Base-by-base conservation (phyloP, 2,329 filamentous ascomycete genomes). In the Truncatella angustata region DNA sequence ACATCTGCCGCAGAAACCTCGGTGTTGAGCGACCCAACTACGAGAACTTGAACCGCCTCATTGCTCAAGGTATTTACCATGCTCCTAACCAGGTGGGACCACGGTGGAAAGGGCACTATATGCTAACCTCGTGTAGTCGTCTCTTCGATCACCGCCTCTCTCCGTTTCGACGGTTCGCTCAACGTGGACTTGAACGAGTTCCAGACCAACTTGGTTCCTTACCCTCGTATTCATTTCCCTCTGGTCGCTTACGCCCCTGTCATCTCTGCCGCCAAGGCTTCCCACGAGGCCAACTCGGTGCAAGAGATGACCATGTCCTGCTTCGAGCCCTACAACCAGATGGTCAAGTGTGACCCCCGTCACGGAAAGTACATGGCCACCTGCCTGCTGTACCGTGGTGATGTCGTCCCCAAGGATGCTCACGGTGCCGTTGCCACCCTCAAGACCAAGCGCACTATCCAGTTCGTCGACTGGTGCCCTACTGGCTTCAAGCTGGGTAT, bases 401-500 rank as follows among this genome's bases (percentile, higher is more conserved):
- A 97, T 68, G 93, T 99, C 65, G 94, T 99, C 57, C 90, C 93
- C 76, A 95, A 96, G 79, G 93, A 97, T 68, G 90, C 90, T 62
- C 90, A 97, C 80, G 84, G 79, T 55, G 93, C 94, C 60, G 92
- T 97, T 63, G 92, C 93, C 57, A 91, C 90, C 60, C 88, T 97
- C 71, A 99, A 97, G 90, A 96, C 94, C 75, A 97, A 97, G 89
- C 89, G 91, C 68, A 96, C 94, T 66, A 96, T 99, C 72, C 92
- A 97, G 79, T 96, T 97, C 73, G 94, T 99, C 71, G 94, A 99
- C 80, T 99, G 94, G 94, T 99, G 94, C 86, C 94, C 94, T 56
- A 99, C 94, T 75, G 94, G 94, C 64, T 99, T 99, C 88, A 99
- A 99, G 90, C 90, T 99, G 64, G 94, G 94, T 83, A 99, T 99